These are phyloP conservation scores for Gossypium schwendimanii DNA, from an alignment of 441 rosid genomes.

Conservation along the genomic window DNA sequence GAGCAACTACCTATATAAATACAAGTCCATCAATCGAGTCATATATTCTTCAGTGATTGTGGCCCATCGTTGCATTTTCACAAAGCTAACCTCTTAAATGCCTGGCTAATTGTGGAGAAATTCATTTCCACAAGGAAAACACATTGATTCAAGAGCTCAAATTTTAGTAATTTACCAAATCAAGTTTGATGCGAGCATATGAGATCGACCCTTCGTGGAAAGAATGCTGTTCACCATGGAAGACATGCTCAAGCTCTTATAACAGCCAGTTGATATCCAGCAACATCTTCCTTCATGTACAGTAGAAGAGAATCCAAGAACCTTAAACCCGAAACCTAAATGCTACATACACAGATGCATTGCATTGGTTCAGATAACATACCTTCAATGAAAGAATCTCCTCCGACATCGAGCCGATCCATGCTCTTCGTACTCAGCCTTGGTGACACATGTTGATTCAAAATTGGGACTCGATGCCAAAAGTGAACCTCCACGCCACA, in stretches of 20 bases:
- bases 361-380: not conserved
- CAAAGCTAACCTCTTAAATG: not conserved
- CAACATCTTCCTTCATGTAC: not conserved
- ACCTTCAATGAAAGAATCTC: slow-evolving; percentile 63
- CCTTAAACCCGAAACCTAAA: not conserved
- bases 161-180: no score
- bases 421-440: slow-evolving; percentile 86
- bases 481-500: slow-evolving; percentile 96
- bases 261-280: not conserved
- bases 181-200: no score
- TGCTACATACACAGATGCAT: not conserved
- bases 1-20: no score
- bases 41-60: not conserved
- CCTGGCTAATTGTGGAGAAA: not conserved
- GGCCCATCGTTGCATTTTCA: not conserved
- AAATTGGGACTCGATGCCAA: slow-evolving; percentile 90
- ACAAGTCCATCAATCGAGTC: not conserved
- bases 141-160: not conserved
- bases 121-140: no score
- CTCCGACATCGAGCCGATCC: slow-evolving; percentile 83
- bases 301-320: not conserved
- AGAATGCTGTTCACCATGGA: not conserved
- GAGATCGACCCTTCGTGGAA: no score
- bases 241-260: no score
- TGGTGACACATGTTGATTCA: slow-evolving; percentile 81